Percentiles rank a stretch among this genome's conserved stretches.
These are phyloP conservation scores for Serendipita sp. DNA, from an alignment of 768 basidiomycete genomes.

Conservation along the genomic window DNA sequence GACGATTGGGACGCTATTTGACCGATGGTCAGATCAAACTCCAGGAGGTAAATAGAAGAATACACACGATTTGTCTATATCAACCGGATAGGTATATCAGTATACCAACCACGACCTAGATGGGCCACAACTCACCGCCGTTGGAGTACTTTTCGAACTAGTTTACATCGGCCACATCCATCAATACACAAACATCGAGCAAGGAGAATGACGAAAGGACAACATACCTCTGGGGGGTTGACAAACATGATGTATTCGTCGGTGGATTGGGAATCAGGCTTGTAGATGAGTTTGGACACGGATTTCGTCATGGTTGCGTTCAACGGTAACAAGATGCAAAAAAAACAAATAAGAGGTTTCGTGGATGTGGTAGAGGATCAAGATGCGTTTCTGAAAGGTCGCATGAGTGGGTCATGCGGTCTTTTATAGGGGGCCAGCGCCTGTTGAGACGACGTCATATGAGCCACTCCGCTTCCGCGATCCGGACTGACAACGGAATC, in stretches of 20 bases:
- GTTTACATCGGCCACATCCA: no score
- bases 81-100: background rate
- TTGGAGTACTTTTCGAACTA: constrained; percentile 67
- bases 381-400: background rate
- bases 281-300: constrained; percentile 62
- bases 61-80: background rate
- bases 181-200: no score
- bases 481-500: no score
- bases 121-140: constrained; percentile 40
- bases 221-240: no score
- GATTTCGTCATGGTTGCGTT: constrained; percentile 15
- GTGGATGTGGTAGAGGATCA: background rate
- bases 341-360: background rate
- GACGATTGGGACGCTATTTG: constrained; percentile 47
- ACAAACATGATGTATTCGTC: constrained; percentile 46
- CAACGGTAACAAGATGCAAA: background rate
- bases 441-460: no score
- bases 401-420: no score
- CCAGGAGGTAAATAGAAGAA: no score
- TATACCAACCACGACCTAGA: constrained; percentile 6
- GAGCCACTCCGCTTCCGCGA: no score
- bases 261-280: constrained; percentile 53
- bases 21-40: background rate
- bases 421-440: no score
- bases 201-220: no score